Conservation (phyloP, 2,329 filamentous ascomycete genomes). For the Thielaviopsis euricoi region DNA sequence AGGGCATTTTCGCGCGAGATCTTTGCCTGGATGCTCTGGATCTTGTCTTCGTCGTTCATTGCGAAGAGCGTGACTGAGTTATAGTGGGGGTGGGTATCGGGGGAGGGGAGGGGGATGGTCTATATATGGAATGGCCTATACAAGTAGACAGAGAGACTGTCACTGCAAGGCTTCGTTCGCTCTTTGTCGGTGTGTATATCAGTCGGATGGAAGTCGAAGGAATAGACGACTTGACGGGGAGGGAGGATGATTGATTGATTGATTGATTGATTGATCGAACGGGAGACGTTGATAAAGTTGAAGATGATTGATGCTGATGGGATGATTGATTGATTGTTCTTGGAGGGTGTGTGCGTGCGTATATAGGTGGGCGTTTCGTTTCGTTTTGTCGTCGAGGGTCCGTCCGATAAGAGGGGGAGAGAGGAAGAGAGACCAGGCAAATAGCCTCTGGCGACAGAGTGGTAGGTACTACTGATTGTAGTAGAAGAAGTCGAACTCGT, state of each 20-base stretch:
- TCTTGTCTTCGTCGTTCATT: conserved; percentile 48
- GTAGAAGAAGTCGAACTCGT: not conserved
- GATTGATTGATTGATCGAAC: not conserved
- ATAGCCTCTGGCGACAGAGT: not conserved
- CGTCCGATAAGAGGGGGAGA: not conserved
- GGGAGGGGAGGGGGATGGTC: not conserved
- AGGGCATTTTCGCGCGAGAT: conserved; percentile 94
- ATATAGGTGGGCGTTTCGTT: not conserved
- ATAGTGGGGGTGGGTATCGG: not conserved
- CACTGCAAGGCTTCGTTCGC: not conserved
- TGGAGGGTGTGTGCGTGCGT: not conserved
- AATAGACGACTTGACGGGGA: not conserved
- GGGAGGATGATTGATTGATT: not conserved
- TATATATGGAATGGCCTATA: not conserved
- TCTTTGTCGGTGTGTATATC: not conserved
- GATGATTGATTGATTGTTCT: not conserved
- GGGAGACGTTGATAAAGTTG: no score
- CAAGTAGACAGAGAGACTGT: not conserved
- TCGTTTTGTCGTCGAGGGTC: not conserved
- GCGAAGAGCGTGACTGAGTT: conserved; percentile 18
- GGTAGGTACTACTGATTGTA: not conserved
- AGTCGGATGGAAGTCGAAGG: not conserved
- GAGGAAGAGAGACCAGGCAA: not conserved
- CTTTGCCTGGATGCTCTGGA: conserved; percentile 81
- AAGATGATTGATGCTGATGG: not conserved